These are phyloP conservation scores for Alisma plantagoaquatica DNA, from an alignment of 106 monocot genomes.

Conservation along the genomic window DNA sequence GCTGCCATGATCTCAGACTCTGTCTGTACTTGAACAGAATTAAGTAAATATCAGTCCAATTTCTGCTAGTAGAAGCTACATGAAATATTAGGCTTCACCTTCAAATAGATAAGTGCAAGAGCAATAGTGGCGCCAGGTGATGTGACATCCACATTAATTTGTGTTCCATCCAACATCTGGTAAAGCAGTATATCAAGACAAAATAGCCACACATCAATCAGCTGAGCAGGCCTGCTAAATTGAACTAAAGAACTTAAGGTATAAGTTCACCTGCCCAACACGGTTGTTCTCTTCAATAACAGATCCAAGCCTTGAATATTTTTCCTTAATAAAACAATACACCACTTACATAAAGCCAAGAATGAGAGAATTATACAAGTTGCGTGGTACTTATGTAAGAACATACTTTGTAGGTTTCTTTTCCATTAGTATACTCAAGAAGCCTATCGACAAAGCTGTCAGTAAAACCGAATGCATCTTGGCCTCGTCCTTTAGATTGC, in stretches of 20 bases:
- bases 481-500: slow-evolving; percentile 67
- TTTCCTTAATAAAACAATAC: slow-evolving; percentile 34
- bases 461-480: slow-evolving; percentile 59
- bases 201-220: not conserved
- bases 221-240: not conserved
- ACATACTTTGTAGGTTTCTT: slow-evolving; percentile 43
- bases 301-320: slow-evolving; percentile 12
- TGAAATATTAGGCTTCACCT: too few relatives aligned
- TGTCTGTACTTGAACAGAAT: slow-evolving; percentile 40
- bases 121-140: slow-evolving; percentile 93
- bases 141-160: slow-evolving; percentile 92
- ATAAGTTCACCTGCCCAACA: slow-evolving; percentile 48
- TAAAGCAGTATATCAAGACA: not conserved
- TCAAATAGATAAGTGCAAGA: slow-evolving; percentile 82
- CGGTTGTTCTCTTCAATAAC: slow-evolving; percentile 37
- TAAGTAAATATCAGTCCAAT: slow-evolving; percentile 1
- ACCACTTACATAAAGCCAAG: not conserved
- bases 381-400: not conserved
- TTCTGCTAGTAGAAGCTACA: not conserved
- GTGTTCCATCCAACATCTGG: slow-evolving; percentile 78
- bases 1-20: slow-evolving; percentile 67
- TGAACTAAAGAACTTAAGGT: not conserved
- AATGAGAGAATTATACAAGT: not conserved
- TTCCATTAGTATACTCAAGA: slow-evolving; percentile 65
- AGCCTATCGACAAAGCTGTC: slow-evolving; percentile 82